phyloP scores from a whole-genome alignment of 2,329 filamentous ascomycete genomes.

The Lecanosticta acicola region DNA sequence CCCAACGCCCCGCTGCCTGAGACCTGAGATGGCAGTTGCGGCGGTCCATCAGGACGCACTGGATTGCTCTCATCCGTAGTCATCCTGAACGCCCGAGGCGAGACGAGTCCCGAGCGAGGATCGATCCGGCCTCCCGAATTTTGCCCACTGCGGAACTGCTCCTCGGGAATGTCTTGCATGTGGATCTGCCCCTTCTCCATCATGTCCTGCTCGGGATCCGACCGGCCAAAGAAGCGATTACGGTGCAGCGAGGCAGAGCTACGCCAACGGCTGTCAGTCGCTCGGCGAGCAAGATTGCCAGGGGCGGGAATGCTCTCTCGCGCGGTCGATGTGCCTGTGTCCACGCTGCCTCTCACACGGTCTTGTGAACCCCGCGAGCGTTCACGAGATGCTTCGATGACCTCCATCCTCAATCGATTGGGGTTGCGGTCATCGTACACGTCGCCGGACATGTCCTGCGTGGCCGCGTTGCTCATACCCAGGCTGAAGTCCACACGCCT shows the following conservation, averaged over 20 bases:
- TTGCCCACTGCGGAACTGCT: slow-evolving; percentile 7
- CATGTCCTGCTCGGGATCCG: slow-evolving; percentile 23
- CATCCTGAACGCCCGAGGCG: slow-evolving; percentile 28
- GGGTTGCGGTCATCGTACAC: slow-evolving; percentile 55
- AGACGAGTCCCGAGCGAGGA: slow-evolving; percentile 30
- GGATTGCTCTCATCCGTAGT: slow-evolving; percentile 28
- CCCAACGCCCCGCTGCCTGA: slow-evolving; percentile 15
- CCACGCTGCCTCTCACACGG: slow-evolving; percentile 23
- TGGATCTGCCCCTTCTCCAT: slow-evolving; percentile 29
- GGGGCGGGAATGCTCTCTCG: slow-evolving; percentile 18
- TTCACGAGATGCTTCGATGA: slow-evolving; percentile 34
- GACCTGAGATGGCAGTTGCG: slow-evolving; percentile 17
- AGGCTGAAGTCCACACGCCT: slow-evolving; percentile 66
- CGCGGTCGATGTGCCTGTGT: slow-evolving; percentile 25
- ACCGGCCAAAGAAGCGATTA: slow-evolving; percentile 59
- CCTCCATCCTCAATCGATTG: slow-evolving; percentile 38
- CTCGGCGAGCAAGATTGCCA: slow-evolving; percentile 26
- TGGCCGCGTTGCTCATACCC: slow-evolving; percentile 55
- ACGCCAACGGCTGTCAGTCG: slow-evolving; percentile 23
- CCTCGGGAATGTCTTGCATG: slow-evolving; percentile 36
- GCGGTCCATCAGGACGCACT: slow-evolving; percentile 16
- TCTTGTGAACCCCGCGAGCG: slow-evolving; percentile 22
- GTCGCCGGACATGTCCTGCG: slow-evolving; percentile 57
- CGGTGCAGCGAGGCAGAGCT: slow-evolving; percentile 45
- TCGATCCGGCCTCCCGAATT: slow-evolving; percentile 23